A percentile compares a stretch with the other conserved stretches of the same genome.
Conservation (phyloP, 306 rosid species). For the Vigna unguiculata region DNA sequence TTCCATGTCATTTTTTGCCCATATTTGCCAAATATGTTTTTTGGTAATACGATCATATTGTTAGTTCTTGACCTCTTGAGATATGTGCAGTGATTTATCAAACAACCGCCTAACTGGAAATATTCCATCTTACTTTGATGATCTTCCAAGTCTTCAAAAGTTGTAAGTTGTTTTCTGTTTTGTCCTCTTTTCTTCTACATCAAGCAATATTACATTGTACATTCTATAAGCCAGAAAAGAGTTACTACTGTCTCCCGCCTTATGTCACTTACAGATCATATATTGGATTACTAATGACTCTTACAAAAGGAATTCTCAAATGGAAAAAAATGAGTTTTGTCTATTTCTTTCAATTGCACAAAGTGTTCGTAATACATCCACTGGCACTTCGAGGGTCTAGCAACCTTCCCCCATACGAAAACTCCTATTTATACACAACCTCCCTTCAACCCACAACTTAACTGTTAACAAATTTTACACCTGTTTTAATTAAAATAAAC, state of each 20-base stretch:
- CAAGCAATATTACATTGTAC: not conserved
- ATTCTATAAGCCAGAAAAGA: slow-evolving; percentile 16
- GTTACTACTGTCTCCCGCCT: slow-evolving; percentile 6
- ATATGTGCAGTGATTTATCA: slow-evolving; percentile 70
- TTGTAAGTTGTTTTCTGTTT: slow-evolving; percentile 62
- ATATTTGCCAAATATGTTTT: slow-evolving; percentile 2
- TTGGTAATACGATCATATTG: slow-evolving; percentile 18
- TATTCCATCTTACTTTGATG: slow-evolving; percentile 69
- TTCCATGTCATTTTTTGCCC: slow-evolving; percentile 11
- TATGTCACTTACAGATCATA: slow-evolving; percentile 8
- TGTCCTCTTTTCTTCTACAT: slow-evolving; percentile 14
- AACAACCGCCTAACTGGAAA: slow-evolving; percentile 75
- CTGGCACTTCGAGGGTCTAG: no score
- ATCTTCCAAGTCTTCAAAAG: slow-evolving; percentile 69
- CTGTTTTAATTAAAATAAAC: no score
- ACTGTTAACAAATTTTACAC: no score
- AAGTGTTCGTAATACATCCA: no score
- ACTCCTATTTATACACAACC: no score
- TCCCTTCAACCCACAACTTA: no score
- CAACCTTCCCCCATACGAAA: no score
- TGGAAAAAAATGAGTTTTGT: no score
- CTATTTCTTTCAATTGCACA: no score
- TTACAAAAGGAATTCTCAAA: no score
- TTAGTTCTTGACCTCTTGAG: slow-evolving; percentile 24
- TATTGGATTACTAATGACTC: slow-evolving; percentile 20